phyloP scores from a whole-genome alignment of 176 grass and related monocot genomes.

The Elaeis guineensis region DNA sequence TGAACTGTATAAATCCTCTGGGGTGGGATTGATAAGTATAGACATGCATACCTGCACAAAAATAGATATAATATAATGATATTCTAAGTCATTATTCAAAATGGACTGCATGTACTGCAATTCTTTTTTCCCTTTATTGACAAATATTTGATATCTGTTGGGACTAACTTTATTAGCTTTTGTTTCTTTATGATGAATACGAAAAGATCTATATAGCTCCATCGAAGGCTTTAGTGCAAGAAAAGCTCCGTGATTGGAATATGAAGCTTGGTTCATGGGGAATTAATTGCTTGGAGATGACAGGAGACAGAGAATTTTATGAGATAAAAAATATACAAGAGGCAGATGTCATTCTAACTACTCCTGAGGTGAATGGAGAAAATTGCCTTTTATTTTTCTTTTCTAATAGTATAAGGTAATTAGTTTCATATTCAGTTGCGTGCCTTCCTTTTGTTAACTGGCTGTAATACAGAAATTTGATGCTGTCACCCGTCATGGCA shows the following conservation, averaged over 20 bases:
- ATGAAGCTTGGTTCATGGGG: constrained; percentile 53
- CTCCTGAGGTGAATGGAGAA: constrained; percentile 59
- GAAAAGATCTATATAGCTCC: constrained; percentile 87
- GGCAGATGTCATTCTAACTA: constrained; percentile 82
- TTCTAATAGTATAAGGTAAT: too few species aligned
- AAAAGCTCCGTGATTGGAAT: constrained; percentile 83
- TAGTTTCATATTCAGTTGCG: too few species aligned
- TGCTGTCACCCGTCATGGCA: constrained; percentile 72
- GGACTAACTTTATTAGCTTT: background rate
- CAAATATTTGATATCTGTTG: background rate
- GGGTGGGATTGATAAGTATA: too few species aligned
- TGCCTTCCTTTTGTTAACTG: constrained; percentile 6
- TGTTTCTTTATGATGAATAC: constrained; percentile 16
- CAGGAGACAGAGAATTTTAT: constrained; percentile 68
- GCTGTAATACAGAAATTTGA: constrained; percentile 70
- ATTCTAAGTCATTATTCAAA: too few species aligned
- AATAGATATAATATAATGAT: too few species aligned
- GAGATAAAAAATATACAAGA: constrained; percentile 62
- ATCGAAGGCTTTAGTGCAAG: constrained; percentile 85
- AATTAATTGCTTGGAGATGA: constrained; percentile 93
- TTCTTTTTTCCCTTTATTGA: too few species aligned
- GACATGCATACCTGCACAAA: too few species aligned
- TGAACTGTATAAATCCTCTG: too few species aligned
- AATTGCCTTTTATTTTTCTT: background rate
- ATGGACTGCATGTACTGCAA: too few species aligned